These are phyloP conservation scores for Cystofilobasidium ferigula DNA, from an alignment of 768 basidiomycete species.

Conservation along the genomic window DNA sequence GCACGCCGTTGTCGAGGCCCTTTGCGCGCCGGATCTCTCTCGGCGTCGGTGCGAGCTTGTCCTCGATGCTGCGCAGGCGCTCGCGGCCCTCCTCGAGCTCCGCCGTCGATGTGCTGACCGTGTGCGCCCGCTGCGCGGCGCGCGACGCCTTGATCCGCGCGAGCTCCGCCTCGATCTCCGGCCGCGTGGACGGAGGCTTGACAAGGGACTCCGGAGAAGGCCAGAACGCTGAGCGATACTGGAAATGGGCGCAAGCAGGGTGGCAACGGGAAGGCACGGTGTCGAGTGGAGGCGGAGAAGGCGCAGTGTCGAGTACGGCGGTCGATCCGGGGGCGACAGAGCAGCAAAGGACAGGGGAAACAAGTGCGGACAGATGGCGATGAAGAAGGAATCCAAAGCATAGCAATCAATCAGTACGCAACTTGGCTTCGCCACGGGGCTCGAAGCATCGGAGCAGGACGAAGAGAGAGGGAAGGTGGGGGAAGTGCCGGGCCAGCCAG, in stretches of 20 bases:
- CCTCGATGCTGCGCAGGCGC: neutral
- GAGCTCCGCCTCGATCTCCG: neutral
- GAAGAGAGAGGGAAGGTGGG: too few species aligned
- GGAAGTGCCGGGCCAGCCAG: too few species aligned
- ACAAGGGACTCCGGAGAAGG: neutral
- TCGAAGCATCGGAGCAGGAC: too few species aligned
- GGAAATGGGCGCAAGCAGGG: neutral
- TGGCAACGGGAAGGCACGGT: neutral
- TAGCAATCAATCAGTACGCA: too few species aligned
- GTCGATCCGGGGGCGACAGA: too few species aligned
- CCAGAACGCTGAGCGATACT: slow-evolving; percentile 15
- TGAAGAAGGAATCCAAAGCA: too few species aligned
- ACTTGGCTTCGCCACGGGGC: too few species aligned
- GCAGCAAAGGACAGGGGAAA: too few species aligned
- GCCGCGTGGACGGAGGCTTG: neutral
- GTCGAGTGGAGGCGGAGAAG: too few species aligned
- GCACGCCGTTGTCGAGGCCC: neutral
- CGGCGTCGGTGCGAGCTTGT: slow-evolving; percentile 2
- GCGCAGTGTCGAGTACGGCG: too few species aligned
- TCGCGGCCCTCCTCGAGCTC: neutral
- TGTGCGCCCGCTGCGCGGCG: neutral
- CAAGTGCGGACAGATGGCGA: too few species aligned
- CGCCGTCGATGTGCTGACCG: neutral
- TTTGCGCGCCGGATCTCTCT: neutral
- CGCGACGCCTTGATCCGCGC: neutral